Conservation (phyloP, 345 rosid species). For the Salix suchowensis region DNA sequence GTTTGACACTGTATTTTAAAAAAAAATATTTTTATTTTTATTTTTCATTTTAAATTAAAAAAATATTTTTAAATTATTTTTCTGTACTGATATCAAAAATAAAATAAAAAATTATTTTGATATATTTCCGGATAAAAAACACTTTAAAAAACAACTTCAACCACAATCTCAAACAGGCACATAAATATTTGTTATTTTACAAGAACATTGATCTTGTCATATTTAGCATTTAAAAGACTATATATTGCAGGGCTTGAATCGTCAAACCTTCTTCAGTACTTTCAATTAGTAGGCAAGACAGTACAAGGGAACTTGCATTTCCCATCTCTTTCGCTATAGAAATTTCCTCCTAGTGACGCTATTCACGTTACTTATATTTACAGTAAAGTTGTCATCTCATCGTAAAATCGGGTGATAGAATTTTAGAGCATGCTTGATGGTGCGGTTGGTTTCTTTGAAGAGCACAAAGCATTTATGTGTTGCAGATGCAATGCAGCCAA, state of each 20-base stretch:
- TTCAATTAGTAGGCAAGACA: neutral
- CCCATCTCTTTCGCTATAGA: neutral
- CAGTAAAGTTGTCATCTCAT: neutral
- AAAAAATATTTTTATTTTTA: no score
- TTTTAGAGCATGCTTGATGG: neutral
- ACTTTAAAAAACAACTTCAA: no score
- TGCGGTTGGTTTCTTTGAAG: neutral
- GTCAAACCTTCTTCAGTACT: neutral
- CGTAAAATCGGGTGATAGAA: neutral
- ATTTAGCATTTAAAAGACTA: neutral
- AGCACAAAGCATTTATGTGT: neutral
- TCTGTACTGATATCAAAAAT: no score
- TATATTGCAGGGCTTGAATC: neutral
- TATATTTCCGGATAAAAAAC: no score
- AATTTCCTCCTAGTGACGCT: neutral
- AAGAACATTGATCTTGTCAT: neutral
- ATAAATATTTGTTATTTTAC: neutral
- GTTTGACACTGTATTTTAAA: no score
- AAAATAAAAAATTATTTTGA: no score
- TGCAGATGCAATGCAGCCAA: conserved; percentile 66
- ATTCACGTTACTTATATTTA: neutral
- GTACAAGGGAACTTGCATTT: neutral
- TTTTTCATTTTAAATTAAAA: no score
- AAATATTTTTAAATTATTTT: no score
- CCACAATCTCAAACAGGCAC: no score